Evolutionary conservation across 495 filamentous ascomycete genomes (phyloP).

Genomic region (Penicillium flavigenum): DNA sequence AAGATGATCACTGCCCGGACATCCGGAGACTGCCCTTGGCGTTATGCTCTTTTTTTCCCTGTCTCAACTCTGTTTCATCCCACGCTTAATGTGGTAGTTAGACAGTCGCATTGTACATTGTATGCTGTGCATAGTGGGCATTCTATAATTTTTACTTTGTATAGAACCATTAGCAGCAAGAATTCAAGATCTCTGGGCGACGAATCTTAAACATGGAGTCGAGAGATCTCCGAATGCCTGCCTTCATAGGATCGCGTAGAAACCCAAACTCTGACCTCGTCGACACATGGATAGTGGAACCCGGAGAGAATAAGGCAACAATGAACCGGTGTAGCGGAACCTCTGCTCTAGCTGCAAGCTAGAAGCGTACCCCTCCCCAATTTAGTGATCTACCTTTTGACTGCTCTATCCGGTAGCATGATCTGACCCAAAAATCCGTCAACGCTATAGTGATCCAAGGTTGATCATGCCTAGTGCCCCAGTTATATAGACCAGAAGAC

Average conservation of each 20-base stretch:
- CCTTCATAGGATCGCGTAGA: slow-evolving; percentile 8
- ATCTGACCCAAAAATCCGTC: slow-evolving; percentile 13
- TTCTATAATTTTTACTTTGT: background rate
- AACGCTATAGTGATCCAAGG: slow-evolving; percentile 15
- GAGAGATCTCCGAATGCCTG: slow-evolving; percentile 5
- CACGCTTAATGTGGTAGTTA: background rate
- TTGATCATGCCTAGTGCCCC: slow-evolving; percentile 18
- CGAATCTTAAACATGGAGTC: slow-evolving; percentile 22
- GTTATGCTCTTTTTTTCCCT: background rate
- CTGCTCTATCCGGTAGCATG: slow-evolving; percentile 4
- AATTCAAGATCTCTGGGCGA: slow-evolving; percentile 10
- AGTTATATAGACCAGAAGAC: slow-evolving; percentile 9
- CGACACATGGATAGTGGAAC: slow-evolving; percentile 2
- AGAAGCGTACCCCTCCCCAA: background rate
- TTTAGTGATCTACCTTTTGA: slow-evolving; percentile 15
- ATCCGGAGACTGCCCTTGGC: slow-evolving; percentile 3
- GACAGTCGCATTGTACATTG: background rate
- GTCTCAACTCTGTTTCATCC: background rate
- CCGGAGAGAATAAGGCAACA: slow-evolving; percentile 1
- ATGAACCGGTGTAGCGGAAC: slow-evolving; percentile 12
- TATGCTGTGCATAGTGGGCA: too few species aligned
- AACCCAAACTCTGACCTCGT: background rate
- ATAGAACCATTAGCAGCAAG: slow-evolving; percentile 17
- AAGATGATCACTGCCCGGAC: slow-evolving; percentile 3
- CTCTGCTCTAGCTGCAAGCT: background rate